phyloP scores from a whole-genome alignment of 495 filamentous ascomycete species.

The Evernia prunastri region DNA sequence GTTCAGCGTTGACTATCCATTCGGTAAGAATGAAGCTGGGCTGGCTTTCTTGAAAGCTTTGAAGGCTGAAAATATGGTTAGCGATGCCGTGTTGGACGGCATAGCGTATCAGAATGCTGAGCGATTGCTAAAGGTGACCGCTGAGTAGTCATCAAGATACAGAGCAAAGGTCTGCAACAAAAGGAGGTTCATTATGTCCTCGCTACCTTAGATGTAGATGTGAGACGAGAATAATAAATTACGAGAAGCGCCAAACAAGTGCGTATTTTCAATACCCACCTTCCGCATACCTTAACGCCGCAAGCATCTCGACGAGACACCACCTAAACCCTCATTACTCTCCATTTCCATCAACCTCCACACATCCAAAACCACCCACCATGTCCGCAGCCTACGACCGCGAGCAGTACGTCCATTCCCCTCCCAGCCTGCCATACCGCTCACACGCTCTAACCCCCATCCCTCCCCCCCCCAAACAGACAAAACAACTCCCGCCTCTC shows the following conservation, averaged over 20 bases:
- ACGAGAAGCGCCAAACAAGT: too few species aligned
- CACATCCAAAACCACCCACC: conserved; percentile 26
- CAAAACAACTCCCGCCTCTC: conserved; percentile 96
- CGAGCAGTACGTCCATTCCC: conserved; percentile 51
- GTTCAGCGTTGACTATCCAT: not conserved
- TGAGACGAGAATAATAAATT: too few species aligned
- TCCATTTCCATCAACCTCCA: not conserved
- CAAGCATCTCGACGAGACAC: too few species aligned
- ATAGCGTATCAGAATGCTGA: not conserved
- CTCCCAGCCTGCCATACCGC: not conserved
- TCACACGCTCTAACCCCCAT: conserved; percentile 14
- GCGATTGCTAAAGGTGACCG: not conserved
- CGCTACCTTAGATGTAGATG: too few species aligned
- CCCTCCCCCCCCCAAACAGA: conserved; percentile 35
- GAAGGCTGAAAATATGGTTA: conserved; percentile 37
- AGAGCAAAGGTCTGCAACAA: too few species aligned
- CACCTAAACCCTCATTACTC: not conserved
- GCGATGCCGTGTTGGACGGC: conserved; percentile 22
- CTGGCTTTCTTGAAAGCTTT: not conserved
- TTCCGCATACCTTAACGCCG: too few species aligned
- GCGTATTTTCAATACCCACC: too few species aligned
- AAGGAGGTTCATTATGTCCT: too few species aligned
- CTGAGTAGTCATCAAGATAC: too few species aligned
- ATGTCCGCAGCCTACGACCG: conserved; percentile 97
- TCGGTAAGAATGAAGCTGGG: not conserved